phyloP scores from a whole-genome alignment of 495 filamentous ascomycete genomes.

The Massariosphaeria phaeospora region DNA sequence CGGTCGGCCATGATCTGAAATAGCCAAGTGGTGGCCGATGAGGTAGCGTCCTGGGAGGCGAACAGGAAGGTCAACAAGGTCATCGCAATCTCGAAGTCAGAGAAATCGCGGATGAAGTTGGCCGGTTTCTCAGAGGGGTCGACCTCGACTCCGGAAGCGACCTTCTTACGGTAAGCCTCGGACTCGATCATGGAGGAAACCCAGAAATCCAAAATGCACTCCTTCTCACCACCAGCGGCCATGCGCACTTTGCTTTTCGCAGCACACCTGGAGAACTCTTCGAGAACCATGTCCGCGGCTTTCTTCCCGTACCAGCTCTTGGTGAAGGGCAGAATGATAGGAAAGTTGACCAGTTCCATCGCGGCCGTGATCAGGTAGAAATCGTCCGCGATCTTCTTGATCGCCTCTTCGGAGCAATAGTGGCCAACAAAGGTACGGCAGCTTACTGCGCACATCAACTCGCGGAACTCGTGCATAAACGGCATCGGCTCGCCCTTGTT shows the following conservation, averaged over 20 bases:
- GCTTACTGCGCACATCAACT: slow-evolving; percentile 91
- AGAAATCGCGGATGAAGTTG: slow-evolving; percentile 77
- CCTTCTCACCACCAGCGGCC: slow-evolving; percentile 79
- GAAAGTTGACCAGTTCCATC: slow-evolving; percentile 96
- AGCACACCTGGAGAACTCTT: slow-evolving; percentile 84
- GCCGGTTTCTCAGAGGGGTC: slow-evolving; percentile 72
- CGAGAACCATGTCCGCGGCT: slow-evolving; percentile 85
- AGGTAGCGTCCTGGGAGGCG: slow-evolving; percentile 94
- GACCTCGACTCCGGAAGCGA: slow-evolving; percentile 61
- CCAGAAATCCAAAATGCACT: slow-evolving; percentile 95
- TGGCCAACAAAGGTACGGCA: slow-evolving; percentile 95
- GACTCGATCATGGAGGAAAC: slow-evolving; percentile 79
- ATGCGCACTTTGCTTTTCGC: slow-evolving; percentile 90
- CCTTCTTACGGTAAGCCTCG: slow-evolving; percentile 66
- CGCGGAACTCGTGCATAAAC: slow-evolving; percentile 91
- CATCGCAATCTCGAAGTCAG: slow-evolving; percentile 87
- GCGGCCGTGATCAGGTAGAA: slow-evolving; percentile 95
- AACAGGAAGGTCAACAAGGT: slow-evolving; percentile 98
- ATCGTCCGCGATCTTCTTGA: slow-evolving; percentile 95
- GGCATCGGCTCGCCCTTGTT: slow-evolving; percentile 65
- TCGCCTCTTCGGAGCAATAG: slow-evolving; percentile 81
- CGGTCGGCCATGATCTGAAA: slow-evolving; percentile 94
- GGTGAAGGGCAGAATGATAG: slow-evolving; percentile 92
- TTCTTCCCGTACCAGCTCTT: slow-evolving; percentile 98
- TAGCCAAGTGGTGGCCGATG: slow-evolving; percentile 86